phyloP scores from a whole-genome alignment of 441 rosid genomes.

The Pelargonium australe region DNA sequence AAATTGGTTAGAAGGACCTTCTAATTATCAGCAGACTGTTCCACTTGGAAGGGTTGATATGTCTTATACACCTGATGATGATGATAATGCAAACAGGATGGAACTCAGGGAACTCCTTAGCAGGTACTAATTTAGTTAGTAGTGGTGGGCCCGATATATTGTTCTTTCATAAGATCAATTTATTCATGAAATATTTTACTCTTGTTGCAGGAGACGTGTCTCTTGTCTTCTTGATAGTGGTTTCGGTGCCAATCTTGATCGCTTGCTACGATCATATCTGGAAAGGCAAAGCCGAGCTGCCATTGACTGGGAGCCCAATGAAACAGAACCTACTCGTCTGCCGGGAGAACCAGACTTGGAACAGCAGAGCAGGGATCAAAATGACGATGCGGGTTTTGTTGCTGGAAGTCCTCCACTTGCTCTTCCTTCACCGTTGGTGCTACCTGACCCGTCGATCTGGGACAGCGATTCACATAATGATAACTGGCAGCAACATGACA shows the following conservation, averaged over 20 bases:
- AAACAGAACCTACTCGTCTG: slow-evolving; percentile 33
- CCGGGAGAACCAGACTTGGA: slow-evolving; percentile 43
- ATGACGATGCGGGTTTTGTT: slow-evolving; percentile 36
- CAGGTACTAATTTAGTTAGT: slow-evolving; percentile 41
- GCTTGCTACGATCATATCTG: slow-evolving; percentile 69
- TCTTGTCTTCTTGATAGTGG: slow-evolving; percentile 82
- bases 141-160: background rate
- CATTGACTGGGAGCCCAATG: slow-evolving; percentile 61
- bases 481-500: slow-evolving; percentile 54
- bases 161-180: slow-evolving; percentile 7
- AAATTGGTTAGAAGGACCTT: slow-evolving; percentile 52
- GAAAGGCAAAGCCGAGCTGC: slow-evolving; percentile 69
- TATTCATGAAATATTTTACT: slow-evolving; percentile 17
- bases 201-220: slow-evolving; percentile 72
- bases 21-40: slow-evolving; percentile 40
- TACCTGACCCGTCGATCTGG: slow-evolving; percentile 53
- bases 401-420: slow-evolving; percentile 36
- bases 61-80: slow-evolving; percentile 47
- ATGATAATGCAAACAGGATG: slow-evolving; percentile 42
- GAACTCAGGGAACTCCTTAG: slow-evolving; percentile 80
- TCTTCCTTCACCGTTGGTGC: slow-evolving; percentile 42
- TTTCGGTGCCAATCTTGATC: slow-evolving; percentile 82
- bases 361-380: slow-evolving; percentile 46
- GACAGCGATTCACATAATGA: slow-evolving; percentile 47
- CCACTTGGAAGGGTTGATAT: slow-evolving; percentile 39